Evolutionary conservation across 176 grass and related monocot genomes (phyloP), one percentile per base, ranked within the genome.

Genomic region (Musa troglodytarum): DNA sequence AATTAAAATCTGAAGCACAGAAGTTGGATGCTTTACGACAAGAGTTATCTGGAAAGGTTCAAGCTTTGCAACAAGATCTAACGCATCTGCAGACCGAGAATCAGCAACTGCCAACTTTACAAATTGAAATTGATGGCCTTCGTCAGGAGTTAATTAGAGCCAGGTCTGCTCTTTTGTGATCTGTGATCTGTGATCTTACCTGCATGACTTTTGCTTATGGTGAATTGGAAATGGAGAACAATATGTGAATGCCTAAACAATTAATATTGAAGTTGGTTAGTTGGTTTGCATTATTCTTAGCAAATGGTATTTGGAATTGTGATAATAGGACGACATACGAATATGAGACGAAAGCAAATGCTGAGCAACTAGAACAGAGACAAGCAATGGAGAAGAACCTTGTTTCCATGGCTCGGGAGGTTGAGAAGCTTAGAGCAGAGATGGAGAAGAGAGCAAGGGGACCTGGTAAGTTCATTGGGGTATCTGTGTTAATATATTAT

Each of bases 381-480:
- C 83, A 78, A 21, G 67, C 65, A 23, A 83, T 89, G 83, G 82
- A 89, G 77, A 85, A 82, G 50, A 77, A 74, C 65, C 74, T 86
- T 52, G 57, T 85, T 34, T 75, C 67, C 19, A 86, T 86, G 73
- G 81, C 83, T 54, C 76, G 81, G 19, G 77, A 90, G 57, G 54
- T 63, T 10, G 81, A 90, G 74, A 85, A 81, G 20, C 75, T 90
- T 19, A 75, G 63, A 25, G 55, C 78, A 11, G 81, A 84, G 55
- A 74, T 86, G 51, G 62, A 81, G 63, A 83, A 80, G 63, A 83
- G 77, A 81, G 22, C 19, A 49, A 85, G 49, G 43, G 75, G 77
- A 57, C 23, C 80, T 55, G 67, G 84, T 86, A 75, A 71, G 55
- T 74, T 56, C 74, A 24, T 54, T 55, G 11, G 5, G 16, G n/a